These are phyloP conservation scores for Pythium sukuiense DNA, from an alignment of 352 stramenopile genomes.

Conservation along the genomic window DNA sequence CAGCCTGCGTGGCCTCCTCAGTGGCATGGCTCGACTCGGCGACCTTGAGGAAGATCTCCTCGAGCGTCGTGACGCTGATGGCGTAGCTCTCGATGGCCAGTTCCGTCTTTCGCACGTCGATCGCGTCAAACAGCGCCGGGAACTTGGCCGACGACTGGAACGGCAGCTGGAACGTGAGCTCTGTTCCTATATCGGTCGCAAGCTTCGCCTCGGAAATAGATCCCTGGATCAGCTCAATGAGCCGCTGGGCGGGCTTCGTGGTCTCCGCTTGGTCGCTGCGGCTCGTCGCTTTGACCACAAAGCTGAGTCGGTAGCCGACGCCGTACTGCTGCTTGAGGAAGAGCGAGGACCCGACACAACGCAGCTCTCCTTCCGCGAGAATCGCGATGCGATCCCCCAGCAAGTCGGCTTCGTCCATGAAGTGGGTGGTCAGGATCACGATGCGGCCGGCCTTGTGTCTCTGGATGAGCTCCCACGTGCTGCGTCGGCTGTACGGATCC, in stretches of 20 bases:
- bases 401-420: slow-evolving; percentile 92
- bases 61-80: slow-evolving; percentile 83
- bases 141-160: slow-evolving; percentile 61
- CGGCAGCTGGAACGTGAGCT: slow-evolving; percentile 77
- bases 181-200: slow-evolving; percentile 66
- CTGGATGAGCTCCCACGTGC: slow-evolving; percentile 88
- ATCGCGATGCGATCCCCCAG: slow-evolving; percentile 91
- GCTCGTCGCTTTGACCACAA: slow-evolving; percentile 30
- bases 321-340: slow-evolving; percentile 86
- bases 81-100: slow-evolving; percentile 58
- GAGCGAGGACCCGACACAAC: slow-evolving; percentile 58
- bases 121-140: slow-evolving; percentile 62
- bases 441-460: slow-evolving; percentile 51
- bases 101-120: slow-evolving; percentile 45
- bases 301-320: slow-evolving; percentile 71
- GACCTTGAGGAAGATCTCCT: slow-evolving; percentile 91
- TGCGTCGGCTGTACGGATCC: slow-evolving; percentile 91
- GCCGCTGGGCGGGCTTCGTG: no score
- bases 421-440: slow-evolving; percentile 91
- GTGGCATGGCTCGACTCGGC: no score
- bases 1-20: no score
- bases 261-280: neutral
- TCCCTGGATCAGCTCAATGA: slow-evolving; percentile 30
- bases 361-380: slow-evolving; percentile 72
- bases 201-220: slow-evolving; percentile 42